Evolutionary conservation across 1,284 basidiomycete genomes (phyloP).

Genomic region (Pulchroboletus neoregius): DNA sequence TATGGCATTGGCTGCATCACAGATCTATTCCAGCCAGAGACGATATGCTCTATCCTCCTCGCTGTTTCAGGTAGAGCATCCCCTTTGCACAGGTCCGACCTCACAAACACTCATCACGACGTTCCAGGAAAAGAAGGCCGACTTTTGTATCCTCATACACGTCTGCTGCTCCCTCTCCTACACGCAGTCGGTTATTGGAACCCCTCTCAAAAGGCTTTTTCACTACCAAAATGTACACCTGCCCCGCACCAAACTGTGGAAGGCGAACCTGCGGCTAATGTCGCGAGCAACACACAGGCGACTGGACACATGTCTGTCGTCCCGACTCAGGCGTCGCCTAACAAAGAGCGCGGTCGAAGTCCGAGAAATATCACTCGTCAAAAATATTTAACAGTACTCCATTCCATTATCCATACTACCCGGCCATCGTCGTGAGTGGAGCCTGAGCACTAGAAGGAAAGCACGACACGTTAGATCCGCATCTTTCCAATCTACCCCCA

Average conservation of each 20-base stretch:
- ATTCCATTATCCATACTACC: too few relatives aligned
- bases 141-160: conserved; percentile 38
- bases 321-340: conserved; percentile 28
- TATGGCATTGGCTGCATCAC: conserved; percentile 39
- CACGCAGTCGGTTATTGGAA: conserved; percentile 43
- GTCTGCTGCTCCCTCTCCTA: conserved; percentile 41
- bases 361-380: too few relatives aligned
- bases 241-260: conserved; percentile 30
- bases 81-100: conserved; percentile 32
- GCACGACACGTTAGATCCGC: too few relatives aligned
- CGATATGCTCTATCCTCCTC: conserved; percentile 42
- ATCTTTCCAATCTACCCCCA: too few relatives aligned
- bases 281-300: conserved; percentile 25
- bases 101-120: conserved; percentile 19
- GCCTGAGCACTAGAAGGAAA: too few relatives aligned
- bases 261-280: conserved; percentile 36
- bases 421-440: too few relatives aligned
- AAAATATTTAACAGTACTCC: too few relatives aligned
- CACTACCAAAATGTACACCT: conserved; percentile 12
- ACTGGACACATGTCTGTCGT: conserved; percentile 25
- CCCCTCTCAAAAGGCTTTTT: conserved; percentile 22
- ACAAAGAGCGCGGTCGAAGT: too few relatives aligned
- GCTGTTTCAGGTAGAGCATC: conserved; percentile 40
- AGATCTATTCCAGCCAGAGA: conserved; percentile 39
- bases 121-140: conserved; percentile 33